Evolutionary conservation across 176 grass and related monocot species (phyloP).

Genomic region (Otatea glauca): DNA sequence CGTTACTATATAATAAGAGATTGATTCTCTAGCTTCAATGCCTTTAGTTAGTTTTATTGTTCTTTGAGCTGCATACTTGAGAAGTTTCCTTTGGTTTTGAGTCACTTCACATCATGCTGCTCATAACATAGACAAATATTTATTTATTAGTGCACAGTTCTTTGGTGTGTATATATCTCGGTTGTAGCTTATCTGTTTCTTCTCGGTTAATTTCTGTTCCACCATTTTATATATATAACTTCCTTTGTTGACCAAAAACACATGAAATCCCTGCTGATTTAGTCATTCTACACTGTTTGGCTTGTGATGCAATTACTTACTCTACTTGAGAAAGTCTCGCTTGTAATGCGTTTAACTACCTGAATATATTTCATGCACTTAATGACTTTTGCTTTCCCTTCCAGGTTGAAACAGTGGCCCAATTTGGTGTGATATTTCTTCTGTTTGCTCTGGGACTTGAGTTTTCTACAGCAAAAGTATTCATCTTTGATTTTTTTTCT

Average conservation of each 20-base stretch:
- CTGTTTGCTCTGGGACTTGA: constrained; percentile 97
- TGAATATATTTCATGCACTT: constrained; percentile 16
- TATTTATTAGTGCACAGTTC: neutral
- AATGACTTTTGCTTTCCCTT: constrained; percentile 31
- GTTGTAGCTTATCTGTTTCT: neutral
- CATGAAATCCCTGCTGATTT: neutral
- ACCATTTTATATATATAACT: neutral
- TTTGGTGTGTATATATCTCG: neutral
- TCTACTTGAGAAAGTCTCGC: neutral
- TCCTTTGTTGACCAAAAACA: neutral
- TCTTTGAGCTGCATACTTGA: neutral
- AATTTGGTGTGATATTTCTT: constrained; percentile 99
- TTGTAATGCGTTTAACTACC: neutral
- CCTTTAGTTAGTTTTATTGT: neutral
- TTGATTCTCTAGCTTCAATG: neutral
- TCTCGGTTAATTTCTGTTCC: neutral
- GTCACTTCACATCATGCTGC: neutral
- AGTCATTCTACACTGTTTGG: neutral
- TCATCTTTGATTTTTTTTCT: neutral
- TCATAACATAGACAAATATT: neutral
- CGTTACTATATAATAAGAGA: neutral
- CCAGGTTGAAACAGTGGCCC: constrained; percentile 98
- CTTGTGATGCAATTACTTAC: neutral
- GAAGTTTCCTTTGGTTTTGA: neutral
- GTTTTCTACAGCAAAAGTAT: constrained; percentile 93